phyloP scores from a whole-genome alignment of 805 yeast species.

The Debaryomyces prosopidis region DNA sequence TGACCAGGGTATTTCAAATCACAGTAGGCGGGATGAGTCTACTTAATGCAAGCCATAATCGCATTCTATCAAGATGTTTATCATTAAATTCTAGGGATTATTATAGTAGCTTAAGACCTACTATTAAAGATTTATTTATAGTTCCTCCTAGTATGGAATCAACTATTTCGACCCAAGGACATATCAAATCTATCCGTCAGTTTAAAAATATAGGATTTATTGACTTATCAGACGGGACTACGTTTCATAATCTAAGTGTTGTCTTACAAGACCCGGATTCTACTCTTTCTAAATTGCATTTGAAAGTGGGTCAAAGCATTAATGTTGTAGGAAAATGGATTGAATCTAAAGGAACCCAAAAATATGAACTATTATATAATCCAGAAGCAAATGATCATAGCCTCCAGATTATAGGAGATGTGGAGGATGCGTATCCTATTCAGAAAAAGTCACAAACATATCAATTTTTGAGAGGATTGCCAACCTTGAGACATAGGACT shows the following conservation, averaged over 20 bases:
- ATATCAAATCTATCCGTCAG: constrained; percentile 63
- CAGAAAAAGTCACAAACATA: constrained; percentile 76
- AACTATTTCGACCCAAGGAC: constrained; percentile 56
- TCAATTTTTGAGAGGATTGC: constrained; percentile 68
- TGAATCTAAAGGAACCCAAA: constrained; percentile 33
- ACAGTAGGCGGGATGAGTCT: not conserved
- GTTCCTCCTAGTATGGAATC: constrained; percentile 39
- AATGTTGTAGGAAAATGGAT: constrained; percentile 32
- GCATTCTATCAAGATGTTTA: not conserved
- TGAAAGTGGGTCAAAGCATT: constrained; percentile 49
- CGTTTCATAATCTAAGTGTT: constrained; percentile 53
- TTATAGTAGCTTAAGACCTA: constrained; percentile 8
- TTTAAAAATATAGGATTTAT: constrained; percentile 79
- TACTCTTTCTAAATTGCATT: constrained; percentile 28
- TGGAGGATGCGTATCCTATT: constrained; percentile 68
- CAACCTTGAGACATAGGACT: constrained; percentile 77
- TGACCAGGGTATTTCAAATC: too few species aligned
- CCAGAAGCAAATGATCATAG: constrained; percentile 24
- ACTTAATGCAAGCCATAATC: not conserved
- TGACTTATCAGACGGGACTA: constrained; percentile 79
- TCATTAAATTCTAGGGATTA: not conserved
- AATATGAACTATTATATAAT: constrained; percentile 29
- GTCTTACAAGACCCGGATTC: constrained; percentile 28
- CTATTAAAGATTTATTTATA: constrained; percentile 25
- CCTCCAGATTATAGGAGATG: constrained; percentile 58